Evolutionary conservation across 768 basidiomycete genomes (phyloP), one percentile per base, ranked within the genome.

Genomic region (Candolleomyces eurysporus): DNA sequence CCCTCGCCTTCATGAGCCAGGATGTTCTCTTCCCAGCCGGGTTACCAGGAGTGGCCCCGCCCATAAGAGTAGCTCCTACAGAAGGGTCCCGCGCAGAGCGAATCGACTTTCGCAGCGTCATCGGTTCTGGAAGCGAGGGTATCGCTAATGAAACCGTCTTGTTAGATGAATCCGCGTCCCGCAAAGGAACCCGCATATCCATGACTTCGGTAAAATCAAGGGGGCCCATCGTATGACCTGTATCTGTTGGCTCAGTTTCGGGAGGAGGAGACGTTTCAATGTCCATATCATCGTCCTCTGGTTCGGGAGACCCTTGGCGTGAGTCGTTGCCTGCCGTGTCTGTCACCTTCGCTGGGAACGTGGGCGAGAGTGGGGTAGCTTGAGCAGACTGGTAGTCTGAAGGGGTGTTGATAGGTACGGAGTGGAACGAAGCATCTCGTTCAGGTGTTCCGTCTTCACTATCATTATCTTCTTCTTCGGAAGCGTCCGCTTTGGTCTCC

Each of bases 1-100:
- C 89, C 40, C 90, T 80, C 14, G 87, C 91, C 66, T 90, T 91
- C 73, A 83, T 84, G 58, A 93, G 72, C 91, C 91, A 92, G 3
- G 91, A 92, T 9, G 89, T 89, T 36, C 91, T 84, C 67, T 90
- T 91, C 3, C 83, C 84, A 10, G 77, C 69, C 21, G 74, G 68
- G 5, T 73, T 71, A n/a, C 79, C 76, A 43, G 81, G 78, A 3
- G 79, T 80, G 16, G 75, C 75, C 21, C 72, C 72, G 4, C 78
- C 77, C 21, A 75, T 61, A 36, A 71, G 64, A 39, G 65, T 66
- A 21, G 68, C 50, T 45, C 72, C 72, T 10, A 68, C 62, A 1
- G 77, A 77, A 46, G 79, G 70, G 19, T 88, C 89, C 19, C 78
- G 78, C 39, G 75, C 66, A 13, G 77, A 66, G 26, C 84, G 83